Evolutionary conservation across 2,329 filamentous ascomycete species (phyloP).

Genomic region (Botrytis paeoniae): DNA sequence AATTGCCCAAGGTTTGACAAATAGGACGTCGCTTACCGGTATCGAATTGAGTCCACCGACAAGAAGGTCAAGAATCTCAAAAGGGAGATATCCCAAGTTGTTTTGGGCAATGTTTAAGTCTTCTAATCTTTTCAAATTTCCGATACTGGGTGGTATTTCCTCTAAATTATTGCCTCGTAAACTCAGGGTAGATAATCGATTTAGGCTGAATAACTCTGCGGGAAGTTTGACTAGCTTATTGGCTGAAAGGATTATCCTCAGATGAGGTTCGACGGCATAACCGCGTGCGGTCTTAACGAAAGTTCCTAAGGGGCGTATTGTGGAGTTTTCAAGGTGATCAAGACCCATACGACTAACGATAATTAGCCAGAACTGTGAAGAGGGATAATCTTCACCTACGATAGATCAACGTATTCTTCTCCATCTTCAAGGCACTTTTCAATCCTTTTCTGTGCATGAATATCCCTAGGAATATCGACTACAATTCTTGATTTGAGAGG

Average conservation of each 20-base stretch:
- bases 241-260: conserved; percentile 59
- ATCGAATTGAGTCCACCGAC: conserved; percentile 21
- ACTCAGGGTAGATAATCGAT: conserved; percentile 61
- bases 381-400: conserved; percentile 43
- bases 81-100: conserved; percentile 55
- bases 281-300: conserved; percentile 39
- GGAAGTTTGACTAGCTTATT: conserved; percentile 59
- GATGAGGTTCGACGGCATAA: conserved; percentile 56
- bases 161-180: conserved; percentile 61
- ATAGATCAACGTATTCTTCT: conserved; percentile 59
- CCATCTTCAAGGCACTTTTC: conserved; percentile 56
- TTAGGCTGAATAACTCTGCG: conserved; percentile 57
- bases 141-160: conserved; percentile 59
- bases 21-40: not conserved
- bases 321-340: conserved; percentile 52
- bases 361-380: conserved; percentile 21
- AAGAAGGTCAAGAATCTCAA: conserved; percentile 22
- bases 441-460: conserved; percentile 46
- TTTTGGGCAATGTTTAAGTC: conserved; percentile 68
- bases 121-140: conserved; percentile 54
- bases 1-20: not conserved
- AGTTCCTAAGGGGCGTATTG: conserved; percentile 54
- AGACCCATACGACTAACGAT: conserved; percentile 39
- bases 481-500: conserved; percentile 5
- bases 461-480: conserved; percentile 3